Evolutionary conservation across 2,329 filamentous ascomycete genomes (phyloP).

Genomic region (Colletotrichum zoysiae): DNA sequence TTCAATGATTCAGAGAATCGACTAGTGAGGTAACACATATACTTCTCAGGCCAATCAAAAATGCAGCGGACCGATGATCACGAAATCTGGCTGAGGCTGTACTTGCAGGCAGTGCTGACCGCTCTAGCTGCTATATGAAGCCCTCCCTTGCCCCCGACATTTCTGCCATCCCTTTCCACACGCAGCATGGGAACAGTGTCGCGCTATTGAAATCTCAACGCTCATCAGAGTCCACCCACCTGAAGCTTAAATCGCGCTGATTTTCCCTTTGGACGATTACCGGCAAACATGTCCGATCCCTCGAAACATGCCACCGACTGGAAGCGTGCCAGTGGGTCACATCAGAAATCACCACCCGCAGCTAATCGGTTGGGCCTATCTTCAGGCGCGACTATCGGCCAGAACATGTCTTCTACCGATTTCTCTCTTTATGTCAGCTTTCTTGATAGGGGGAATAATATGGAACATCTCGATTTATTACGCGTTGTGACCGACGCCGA

Average conservation of each 20-base stretch:
- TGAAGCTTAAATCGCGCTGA: neutral
- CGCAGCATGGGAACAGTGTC: too few species aligned
- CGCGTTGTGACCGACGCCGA: constrained; percentile 15
- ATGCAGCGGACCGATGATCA: neutral
- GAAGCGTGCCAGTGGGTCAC: neutral
- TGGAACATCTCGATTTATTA: too few species aligned
- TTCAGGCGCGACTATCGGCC: neutral
- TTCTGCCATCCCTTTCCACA: too few species aligned
- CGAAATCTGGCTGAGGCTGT: neutral
- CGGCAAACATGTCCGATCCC: neutral
- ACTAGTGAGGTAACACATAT: neutral
- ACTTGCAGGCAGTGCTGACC: too few species aligned
- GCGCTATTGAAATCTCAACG: too few species aligned
- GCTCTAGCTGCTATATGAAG: too few species aligned
- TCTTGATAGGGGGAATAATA: too few species aligned
- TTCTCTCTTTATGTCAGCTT: too few species aligned
- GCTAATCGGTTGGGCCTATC: too few species aligned
- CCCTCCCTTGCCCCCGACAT: too few species aligned
- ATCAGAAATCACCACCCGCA: too few species aligned
- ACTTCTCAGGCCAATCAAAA: neutral
- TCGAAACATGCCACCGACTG: neutral
- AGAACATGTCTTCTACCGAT: constrained; percentile 1
- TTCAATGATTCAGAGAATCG: neutral
- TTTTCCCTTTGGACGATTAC: neutral
- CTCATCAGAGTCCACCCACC: too few species aligned